A percentile compares a stretch with the other conserved stretches of the same genome.
Evolutionary conservation across 768 basidiomycete species (phyloP).

Genomic region (Candolleomyces aberdarensis): DNA sequence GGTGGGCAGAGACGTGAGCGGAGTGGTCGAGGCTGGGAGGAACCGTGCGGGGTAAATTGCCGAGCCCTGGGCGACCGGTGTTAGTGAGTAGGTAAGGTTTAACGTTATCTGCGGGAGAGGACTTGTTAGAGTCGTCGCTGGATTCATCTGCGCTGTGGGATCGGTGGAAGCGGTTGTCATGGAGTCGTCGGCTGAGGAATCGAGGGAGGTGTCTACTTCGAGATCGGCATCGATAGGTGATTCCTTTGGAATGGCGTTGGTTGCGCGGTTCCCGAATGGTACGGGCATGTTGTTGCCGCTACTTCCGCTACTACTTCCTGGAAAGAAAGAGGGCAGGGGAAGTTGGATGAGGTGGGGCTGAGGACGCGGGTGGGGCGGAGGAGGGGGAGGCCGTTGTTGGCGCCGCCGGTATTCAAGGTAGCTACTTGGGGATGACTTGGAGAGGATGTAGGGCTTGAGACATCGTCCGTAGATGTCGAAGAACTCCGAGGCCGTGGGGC

Average conservation of each 20-base stretch:
- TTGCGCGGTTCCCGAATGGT: background rate
- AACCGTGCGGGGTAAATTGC: conserved; percentile 52
- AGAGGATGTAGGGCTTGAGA: conserved; percentile 14
- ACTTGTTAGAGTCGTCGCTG: background rate
- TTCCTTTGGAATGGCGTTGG: conserved; percentile 16
- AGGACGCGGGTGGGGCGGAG: conserved; percentile 27
- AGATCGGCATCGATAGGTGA: background rate
- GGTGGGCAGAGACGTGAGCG: conserved; percentile 3
- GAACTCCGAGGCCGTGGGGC: conserved; percentile 24
- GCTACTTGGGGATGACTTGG: background rate
- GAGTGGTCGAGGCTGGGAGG: conserved; percentile 38
- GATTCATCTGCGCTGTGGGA: background rate
- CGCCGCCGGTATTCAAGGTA: conserved; percentile 6
- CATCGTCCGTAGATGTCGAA: conserved; percentile 9
- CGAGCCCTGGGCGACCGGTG: conserved; percentile 42
- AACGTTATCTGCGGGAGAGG: background rate
- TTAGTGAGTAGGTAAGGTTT: conserved; percentile 32
- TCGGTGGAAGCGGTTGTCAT: background rate
- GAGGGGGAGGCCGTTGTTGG: conserved; percentile 18
- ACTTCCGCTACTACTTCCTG: conserved; percentile 4
- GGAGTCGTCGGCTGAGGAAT: background rate
- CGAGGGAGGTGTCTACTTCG: conserved; percentile 2
- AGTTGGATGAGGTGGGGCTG: conserved; percentile 32
- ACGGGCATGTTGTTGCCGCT: background rate
- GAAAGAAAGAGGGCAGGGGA: conserved; percentile 14